Base-by-base conservation (phyloP, 129 eudicot species). In the Centrapalus pauciflorus region DNA sequence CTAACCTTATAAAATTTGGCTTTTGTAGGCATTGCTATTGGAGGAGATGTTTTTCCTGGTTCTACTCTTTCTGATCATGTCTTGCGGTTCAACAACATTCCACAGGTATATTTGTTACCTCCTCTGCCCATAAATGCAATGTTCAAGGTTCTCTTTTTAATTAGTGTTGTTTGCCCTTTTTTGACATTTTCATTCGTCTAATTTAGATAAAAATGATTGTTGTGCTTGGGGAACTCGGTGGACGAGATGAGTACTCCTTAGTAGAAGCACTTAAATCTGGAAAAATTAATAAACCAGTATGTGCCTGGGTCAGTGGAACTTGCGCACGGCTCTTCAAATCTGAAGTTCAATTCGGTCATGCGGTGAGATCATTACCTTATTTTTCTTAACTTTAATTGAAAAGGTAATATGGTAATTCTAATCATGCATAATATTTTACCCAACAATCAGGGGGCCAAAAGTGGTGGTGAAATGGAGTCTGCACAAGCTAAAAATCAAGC, bases 31-130 rank as follows among this genome's bases (percentile, higher is more conserved):
- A 89, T 94, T 82, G 97, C 99, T 56, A 94, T 94, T 77, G 99
- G 99, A 76, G 99, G 99, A 55, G 99, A 94, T 86, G 99, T 94
- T 62, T 94, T 94, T 74, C 97, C 99, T 0, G 99, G 99, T 63
- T 94, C 99, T 30, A 94, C 99, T 30, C 97, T 94, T 46, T 94
- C 99, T 61, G 99, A 94, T 75, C 99, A 94, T 81, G 99, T 89
- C 67, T 52, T 94, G 80, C 79, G 99, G 50, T 94, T 89, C 71
- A 94, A 89, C 84, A 94, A 89, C 81, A 94, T 94, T 56, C 99
- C 97, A 19, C 99, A 89, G 99, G 99, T 86, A 77, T 41, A 29
- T 13, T 30, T 59, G 19, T 41, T 37, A 69, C 48, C 29, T 24
- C 35, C 59, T 48, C 13, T 29, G 0, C 49, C 30, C 25, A 30